phyloP scores from a whole-genome alignment of 129 eudicot species.

The Glebionis coronaria region DNA sequence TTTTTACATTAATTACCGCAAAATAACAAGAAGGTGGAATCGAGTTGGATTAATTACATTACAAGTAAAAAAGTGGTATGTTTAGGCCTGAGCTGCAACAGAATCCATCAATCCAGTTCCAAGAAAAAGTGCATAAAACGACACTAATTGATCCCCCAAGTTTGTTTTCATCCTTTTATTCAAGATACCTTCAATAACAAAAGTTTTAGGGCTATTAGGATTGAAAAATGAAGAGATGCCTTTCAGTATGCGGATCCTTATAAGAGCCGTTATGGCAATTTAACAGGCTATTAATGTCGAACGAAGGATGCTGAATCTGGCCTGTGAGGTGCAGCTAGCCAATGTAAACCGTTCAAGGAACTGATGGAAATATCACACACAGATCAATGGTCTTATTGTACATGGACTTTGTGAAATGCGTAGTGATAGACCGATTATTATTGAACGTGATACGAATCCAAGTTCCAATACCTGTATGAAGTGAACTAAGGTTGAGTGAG shows the following conservation, averaged over 20 bases:
- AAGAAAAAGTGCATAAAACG: slow-evolving; percentile 51
- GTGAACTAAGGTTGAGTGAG: not conserved
- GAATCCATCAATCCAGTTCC: slow-evolving; percentile 77
- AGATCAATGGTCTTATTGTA: slow-evolving; percentile 54
- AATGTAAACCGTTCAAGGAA: slow-evolving; percentile 81
- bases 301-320: slow-evolving; percentile 42
- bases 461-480: slow-evolving; percentile 54
- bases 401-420: slow-evolving; percentile 78
- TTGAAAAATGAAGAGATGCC: slow-evolving; percentile 53
- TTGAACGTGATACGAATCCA: slow-evolving; percentile 78
- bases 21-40: not conserved
- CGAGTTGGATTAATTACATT: slow-evolving; percentile 14
- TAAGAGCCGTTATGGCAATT: slow-evolving; percentile 59
- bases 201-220: slow-evolving; percentile 63
- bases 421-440: slow-evolving; percentile 70
- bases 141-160: slow-evolving; percentile 48
- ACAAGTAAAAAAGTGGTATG: not conserved
- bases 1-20: not conserved
- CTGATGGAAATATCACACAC: slow-evolving; percentile 39
- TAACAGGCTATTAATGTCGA: slow-evolving; percentile 60
- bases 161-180: slow-evolving; percentile 83
- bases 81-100: slow-evolving; percentile 56
- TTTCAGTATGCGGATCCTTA: slow-evolving; percentile 53
- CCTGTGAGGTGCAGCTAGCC: slow-evolving; percentile 84
- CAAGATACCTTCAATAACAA: slow-evolving; percentile 70